Evolutionary conservation across 345 rosid species (phyloP), one percentile per base, ranked within the genome.

Genomic region (Carallia pectinifolia): DNA sequence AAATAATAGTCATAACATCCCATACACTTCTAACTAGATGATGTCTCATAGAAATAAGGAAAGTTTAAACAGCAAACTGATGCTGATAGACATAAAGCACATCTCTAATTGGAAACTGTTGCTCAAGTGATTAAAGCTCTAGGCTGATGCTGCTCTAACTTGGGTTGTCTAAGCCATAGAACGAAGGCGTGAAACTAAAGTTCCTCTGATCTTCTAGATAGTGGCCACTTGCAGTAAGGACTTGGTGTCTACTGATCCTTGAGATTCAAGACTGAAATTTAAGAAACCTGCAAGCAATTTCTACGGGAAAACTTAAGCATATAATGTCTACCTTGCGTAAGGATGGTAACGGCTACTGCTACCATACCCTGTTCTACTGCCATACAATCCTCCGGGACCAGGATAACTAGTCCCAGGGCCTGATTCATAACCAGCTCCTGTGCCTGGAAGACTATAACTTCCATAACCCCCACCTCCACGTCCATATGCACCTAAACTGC

Each of bases 261-360:
- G 61, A 30, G 69, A 48, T 38, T 55, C 15, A 52, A 66, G 37
- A 52, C 66, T 64, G 65, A 40, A 29, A 71, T 50, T 53, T 40
- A 29, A 58, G 61, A 61, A 67, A 61, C 58, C 56, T 61, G 38
- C 58, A 9, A 30, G 65, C 64, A 78, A 76, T 85, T 78, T 77
- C 87, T 85, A 85, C 8, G 72, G 79, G 72, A 78, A 71, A 76
- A 74, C 71, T 77, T 77, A 81, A 74, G 77, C 58, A 79, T 70
- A 58, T 62, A 58, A 23, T 27, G 19, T 76, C 90, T 88, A 95
- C 78, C 97, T 90, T 70, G 90, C 82, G 73, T 92, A 95, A 61
- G 99, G 99, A 85, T 95, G 97, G 80, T 89, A 95, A 47, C 99
- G 92, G 89, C 92, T 85, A 89, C 86, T 82, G 93, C 90, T 84